Evolutionary conservation across 768 basidiomycete genomes (phyloP), one percentile per base, ranked within the genome.

Genomic region (Lactifluus subvellereus): DNA sequence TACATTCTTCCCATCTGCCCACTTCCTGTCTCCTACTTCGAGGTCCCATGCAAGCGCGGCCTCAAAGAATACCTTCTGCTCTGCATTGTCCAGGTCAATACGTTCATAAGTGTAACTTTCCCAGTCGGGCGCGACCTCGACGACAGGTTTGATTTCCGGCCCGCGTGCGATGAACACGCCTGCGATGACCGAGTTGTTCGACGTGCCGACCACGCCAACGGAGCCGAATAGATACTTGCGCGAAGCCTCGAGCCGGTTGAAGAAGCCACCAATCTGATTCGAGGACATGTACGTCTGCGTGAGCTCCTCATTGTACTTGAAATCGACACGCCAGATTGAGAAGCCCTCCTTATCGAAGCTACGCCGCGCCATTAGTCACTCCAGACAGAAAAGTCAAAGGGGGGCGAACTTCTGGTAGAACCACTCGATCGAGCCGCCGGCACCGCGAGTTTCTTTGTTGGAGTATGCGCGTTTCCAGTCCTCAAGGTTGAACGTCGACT

Each of bases 381-480:
- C 10, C 30, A 54, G 32, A 56, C 27, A 14, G 5, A 42, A 60
- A 42, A 40, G 1, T 16, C 8, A 6, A 42, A 35, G 1, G 20
- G 49, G 11, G 9, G 78, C 89, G 60, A 69, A 95, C 92, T 97
- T 87, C 75, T 93, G 74, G 80, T 97, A 95, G 84, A 99, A 88
- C 97, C 96, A 98, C 75, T 97, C 93, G 43, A 99, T 70, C 55
- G 93, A 75, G 66, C 91, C 94, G 49, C 75, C 85, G 18, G 88
- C 68, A 42, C 90, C 92, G 59, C 90, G 86, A 43, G 95, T 98
- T n/a, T 98, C 94, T 75, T 88, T 87, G 88, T 98, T 98, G 71
- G 94, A 97, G 81, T 98, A 99, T 49, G 90, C 88, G 50, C 92
- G 87, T 76, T 98, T 98, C 94, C 93, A 97, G 77, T 98, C 94